Base-by-base conservation (phyloP, 148 eudicot species). In the Suaeda aralocaspica region DNA sequence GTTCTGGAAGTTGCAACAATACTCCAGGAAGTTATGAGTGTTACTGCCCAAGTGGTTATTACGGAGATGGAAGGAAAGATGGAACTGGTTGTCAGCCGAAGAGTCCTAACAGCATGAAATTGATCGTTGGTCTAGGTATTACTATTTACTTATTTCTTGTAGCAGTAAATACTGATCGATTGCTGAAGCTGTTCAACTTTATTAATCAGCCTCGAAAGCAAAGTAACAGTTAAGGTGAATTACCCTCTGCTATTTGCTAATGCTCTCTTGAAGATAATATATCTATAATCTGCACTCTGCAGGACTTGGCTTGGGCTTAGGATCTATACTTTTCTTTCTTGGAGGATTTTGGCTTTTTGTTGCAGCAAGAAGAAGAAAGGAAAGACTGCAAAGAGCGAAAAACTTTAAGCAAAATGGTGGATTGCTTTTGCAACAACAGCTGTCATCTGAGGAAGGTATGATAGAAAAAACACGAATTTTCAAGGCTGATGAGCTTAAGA, bases 371-470 rank as follows among this genome's bases (percentile, higher is more conserved):
- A 69, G 55, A 69, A 63, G 74, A 26, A 76, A 56, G 30, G 44
- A 41, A 26, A 69, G 55, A 12, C 70, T 52, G 48, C 36, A 63
- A 52, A 76, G 44, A 56, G 74, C 74, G 3, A 69, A 69, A 9
- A 52, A 45, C 48, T 76, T 76, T 59, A 69, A 75, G 48, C 68
- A 52, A n/a, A 75, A 75, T 62, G 78, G 78, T n/a, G 78, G 78
- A 9, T 33, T 69, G 39, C 26, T 76, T 29, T 29, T 76, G 65
- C 53, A 76, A 22, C 69, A 69, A 31, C 69, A 76, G 24, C 62
- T 69, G 73, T 76, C 74, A 16, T 76, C 74, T 3, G 29, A 76
- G 22, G 65, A 69, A 41, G 63, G 52, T 26, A 31, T 45, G 18
- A 24, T 59, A 7, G 64, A 69, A 22, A 63, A 63, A 53, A 55